These are phyloP conservation scores for baker's yeast (Saccharomyces cerevisiae) DNA, from an alignment of 805 yeast genomes.

Conservation along the genomic window DNA sequence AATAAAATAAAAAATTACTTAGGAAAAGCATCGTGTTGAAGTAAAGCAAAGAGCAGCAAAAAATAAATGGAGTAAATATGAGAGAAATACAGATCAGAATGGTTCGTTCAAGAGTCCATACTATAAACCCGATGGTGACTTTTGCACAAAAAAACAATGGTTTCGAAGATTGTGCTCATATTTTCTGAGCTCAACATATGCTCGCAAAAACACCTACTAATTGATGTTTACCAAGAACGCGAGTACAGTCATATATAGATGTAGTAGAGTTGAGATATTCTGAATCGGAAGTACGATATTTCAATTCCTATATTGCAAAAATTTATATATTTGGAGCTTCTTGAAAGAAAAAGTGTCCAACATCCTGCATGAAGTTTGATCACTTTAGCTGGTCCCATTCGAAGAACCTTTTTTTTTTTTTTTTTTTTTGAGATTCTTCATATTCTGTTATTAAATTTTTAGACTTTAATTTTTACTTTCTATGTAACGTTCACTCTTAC, in stretches of 20 bases:
- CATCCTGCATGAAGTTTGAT: too few species aligned
- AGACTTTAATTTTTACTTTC: too few species aligned
- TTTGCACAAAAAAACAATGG: constrained; percentile 60
- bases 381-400: too few species aligned
- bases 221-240: background rate
- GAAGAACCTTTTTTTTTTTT: too few species aligned
- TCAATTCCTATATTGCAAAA: too few species aligned
- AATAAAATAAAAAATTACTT: constrained; percentile 75
- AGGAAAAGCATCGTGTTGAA: constrained; percentile 75
- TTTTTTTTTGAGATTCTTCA: too few species aligned
- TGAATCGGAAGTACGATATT: too few species aligned
- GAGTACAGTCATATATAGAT: background rate
- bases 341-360: too few species aligned
- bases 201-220: background rate
- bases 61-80: constrained; percentile 46
- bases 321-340: too few species aligned
- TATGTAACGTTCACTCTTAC: too few species aligned
- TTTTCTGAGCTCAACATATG: constrained; percentile 35
- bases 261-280: background rate
- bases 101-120: constrained; percentile 69
- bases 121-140: constrained; percentile 63
- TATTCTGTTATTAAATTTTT: too few species aligned
- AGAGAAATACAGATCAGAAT: constrained; percentile 53
- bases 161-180: constrained; percentile 46
- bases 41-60: constrained; percentile 84